phyloP scores from a whole-genome alignment of 1,139 yeast genomes.

The Yamadazyma triangularis region DNA sequence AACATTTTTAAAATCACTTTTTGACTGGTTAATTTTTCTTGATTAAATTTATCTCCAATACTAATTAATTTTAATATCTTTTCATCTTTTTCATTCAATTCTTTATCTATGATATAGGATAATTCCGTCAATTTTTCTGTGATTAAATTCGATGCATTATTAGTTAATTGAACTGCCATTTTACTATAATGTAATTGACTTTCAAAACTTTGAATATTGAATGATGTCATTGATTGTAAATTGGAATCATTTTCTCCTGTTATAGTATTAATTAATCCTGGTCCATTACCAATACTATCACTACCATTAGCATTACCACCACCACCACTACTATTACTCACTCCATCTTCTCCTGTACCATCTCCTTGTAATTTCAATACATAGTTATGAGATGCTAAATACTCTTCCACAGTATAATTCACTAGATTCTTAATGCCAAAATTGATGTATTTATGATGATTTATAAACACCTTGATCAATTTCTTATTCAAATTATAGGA shows the following conservation, averaged over 20 bases:
- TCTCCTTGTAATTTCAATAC: conserved; percentile 23
- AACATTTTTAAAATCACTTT: conserved; percentile 29
- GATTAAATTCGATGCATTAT: conserved; percentile 29
- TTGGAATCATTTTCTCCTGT: conserved; percentile 5
- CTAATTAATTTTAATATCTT: conserved; percentile 26
- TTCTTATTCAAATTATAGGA: conserved; percentile 71
- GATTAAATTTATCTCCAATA: conserved; percentile 16
- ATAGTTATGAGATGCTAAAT: conserved; percentile 39
- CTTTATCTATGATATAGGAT: conserved; percentile 37
- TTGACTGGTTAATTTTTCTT: conserved; percentile 31
- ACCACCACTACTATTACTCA: too few species aligned
- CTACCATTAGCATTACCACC: conserved; percentile 1
- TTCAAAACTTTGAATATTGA: conserved; percentile 30
- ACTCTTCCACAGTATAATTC: conserved; percentile 73
- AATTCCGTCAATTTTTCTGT: conserved; percentile 40
- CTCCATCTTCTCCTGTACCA: conserved; percentile 7
- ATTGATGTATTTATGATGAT: conserved; percentile 69
- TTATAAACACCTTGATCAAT: conserved; percentile 67
- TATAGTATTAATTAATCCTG: conserved; percentile 1
- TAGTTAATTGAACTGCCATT: conserved; percentile 33
- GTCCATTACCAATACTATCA: too few species aligned
- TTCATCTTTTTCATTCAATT: conserved; percentile 37
- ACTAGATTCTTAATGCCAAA: conserved; percentile 58
- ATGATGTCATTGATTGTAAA: conserved; percentile 5
- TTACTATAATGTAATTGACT: conserved; percentile 35